phyloP scores from a whole-genome alignment of 345 rosid species.

The Litchi chinensis region DNA sequence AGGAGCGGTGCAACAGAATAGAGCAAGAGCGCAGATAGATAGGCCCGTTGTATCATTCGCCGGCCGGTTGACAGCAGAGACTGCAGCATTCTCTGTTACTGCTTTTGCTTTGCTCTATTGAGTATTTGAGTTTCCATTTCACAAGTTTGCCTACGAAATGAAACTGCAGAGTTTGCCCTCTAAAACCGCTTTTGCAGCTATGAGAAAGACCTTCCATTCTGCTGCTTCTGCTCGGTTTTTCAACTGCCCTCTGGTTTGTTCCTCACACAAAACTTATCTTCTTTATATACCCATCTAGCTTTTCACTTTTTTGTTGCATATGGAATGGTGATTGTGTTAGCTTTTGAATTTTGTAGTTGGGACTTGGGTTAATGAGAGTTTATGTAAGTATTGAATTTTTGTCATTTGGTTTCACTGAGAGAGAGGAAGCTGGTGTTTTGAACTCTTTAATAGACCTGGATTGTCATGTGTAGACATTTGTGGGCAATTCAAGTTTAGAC shows the following conservation, averaged over 20 bases:
- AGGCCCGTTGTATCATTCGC: neutral
- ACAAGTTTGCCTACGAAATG: conserved; percentile 22
- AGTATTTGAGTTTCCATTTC: neutral
- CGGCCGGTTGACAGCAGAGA: too few relatives aligned
- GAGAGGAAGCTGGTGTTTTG: neutral
- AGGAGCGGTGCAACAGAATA: neutral
- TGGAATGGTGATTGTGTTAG: neutral
- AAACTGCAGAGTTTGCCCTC: conserved; percentile 20
- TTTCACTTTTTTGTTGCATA: neutral
- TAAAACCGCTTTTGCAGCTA: conserved; percentile 22
- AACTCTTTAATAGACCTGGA: too few relatives aligned
- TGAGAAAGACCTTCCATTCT: conserved; percentile 24
- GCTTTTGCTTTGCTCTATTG: neutral
- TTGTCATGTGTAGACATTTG: neutral
- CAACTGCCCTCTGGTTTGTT: conserved; percentile 28
- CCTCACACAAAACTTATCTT: neutral
- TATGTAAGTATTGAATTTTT: neutral
- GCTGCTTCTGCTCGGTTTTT: conserved; percentile 12
- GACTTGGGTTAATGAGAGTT: neutral
- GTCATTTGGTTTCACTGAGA: neutral
- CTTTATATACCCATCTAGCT: neutral
- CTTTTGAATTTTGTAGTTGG: neutral
- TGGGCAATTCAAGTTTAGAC: neutral
- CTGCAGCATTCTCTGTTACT: neutral
- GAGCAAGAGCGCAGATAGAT: neutral